Base-by-base conservation (phyloP, 2,329 filamentous ascomycete genomes). In the Claviceps capensis region DNA sequence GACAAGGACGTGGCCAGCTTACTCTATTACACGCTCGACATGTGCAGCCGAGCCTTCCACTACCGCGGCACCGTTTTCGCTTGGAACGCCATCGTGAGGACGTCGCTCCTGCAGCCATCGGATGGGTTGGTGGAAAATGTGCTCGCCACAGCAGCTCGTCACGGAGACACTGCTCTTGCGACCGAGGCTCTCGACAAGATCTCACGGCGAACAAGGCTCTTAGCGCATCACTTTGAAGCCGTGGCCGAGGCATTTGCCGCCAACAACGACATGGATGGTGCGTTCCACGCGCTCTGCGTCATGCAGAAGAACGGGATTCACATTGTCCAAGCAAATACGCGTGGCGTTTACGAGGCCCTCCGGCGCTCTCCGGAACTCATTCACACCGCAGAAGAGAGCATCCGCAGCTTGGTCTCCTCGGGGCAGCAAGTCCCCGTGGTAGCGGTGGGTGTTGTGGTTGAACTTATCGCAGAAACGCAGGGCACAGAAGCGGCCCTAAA, bases 221-320 rank as follows among this genome's bases (percentile, higher is more conserved):
- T 75, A 8, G 67, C 76, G 5, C 75, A 85, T 55, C 88, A 96
- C 63, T 95, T 93, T 66, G 88, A 94, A 64, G 76, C 84, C 30
- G 74, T 96, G 30, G 71, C 90, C 6, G 81, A 87, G 53, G 77
- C 85, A 4, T 88, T 94, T 61, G 72, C 81, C 11, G 69, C 71
- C 3, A 61, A 64, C 3, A 72, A 74, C 2, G 81, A 93, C 56
- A 61, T 91, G 7, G 67, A 70, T 23, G 79, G 81, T 26, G 85
- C 86, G 0, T 73, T 95, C 38, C 77, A 79, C 42, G 75, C 86
- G 1, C 72, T 95, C 16, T 79, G 79, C 57, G 82, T 88, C 62
- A 93, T 95, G 84, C 69, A 78, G 22, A 74, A 78, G 54, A 59
- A 54, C 36, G 63, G 61, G 11, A 54, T 81, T 5, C 63, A 83